Evolutionary conservation across 1,284 basidiomycete species (phyloP).

Genomic region (Chalciporus piperatoides): DNA sequence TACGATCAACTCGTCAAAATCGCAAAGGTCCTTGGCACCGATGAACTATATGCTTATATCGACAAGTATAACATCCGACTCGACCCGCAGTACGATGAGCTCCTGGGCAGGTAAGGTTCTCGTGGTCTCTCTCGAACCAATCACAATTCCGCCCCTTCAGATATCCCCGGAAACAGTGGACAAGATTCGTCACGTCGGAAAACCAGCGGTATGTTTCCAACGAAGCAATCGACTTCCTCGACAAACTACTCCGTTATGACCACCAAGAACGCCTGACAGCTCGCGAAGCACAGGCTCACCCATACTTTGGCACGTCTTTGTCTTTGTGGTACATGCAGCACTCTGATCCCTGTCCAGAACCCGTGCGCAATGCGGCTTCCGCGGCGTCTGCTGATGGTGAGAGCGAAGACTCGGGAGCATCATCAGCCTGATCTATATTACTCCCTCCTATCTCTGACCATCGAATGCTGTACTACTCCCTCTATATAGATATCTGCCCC

Average conservation of each 20-base stretch:
- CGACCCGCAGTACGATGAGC: slow-evolving; percentile 87
- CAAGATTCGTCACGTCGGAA: slow-evolving; percentile 88
- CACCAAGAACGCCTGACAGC: slow-evolving; percentile 97
- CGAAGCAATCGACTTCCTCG: slow-evolving; percentile 95
- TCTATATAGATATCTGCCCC: slow-evolving; percentile 32
- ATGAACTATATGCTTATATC: slow-evolving; percentile 87
- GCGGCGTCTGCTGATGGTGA: slow-evolving; percentile 56
- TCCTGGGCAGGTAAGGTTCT: slow-evolving; percentile 65
- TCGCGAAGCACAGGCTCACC: slow-evolving; percentile 82
- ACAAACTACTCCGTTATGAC: slow-evolving; percentile 94
- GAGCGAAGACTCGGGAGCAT: slow-evolving; percentile 72
- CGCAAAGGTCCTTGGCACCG: slow-evolving; percentile 95
- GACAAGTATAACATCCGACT: slow-evolving; percentile 95
- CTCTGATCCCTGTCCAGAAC: slow-evolving; percentile 43
- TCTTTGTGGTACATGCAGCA: slow-evolving; percentile 9
- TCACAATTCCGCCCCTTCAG: slow-evolving; percentile 35
- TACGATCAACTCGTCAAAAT: slow-evolving; percentile 99
- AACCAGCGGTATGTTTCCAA: slow-evolving; percentile 98
- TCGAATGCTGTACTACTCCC: slow-evolving; percentile 30
- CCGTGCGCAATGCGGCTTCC: slow-evolving; percentile 45
- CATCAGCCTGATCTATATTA: slow-evolving; percentile 37
- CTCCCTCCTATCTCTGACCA: slow-evolving; percentile 28
- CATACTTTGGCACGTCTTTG: slow-evolving; percentile 73
- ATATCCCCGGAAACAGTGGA: slow-evolving; percentile 94
- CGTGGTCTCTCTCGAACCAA: slow-evolving; percentile 1